Evolutionary conservation across 139 green algal genomes (phyloP).

Genomic region (Chlamydomonas asymmetrica): DNA sequence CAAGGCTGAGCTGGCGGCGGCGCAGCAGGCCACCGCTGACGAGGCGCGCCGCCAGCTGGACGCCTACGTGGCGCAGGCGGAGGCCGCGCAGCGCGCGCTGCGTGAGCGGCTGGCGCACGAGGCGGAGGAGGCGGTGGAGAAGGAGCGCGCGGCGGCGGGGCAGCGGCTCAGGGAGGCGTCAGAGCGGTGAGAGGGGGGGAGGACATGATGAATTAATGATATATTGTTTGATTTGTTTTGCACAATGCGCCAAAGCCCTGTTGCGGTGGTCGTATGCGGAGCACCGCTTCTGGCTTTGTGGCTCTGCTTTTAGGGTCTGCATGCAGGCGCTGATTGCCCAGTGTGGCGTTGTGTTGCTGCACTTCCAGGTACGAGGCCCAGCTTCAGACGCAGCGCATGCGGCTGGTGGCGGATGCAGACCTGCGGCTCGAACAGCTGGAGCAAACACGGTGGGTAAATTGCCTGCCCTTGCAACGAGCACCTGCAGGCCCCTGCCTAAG

Average conservation of each 20-base stretch:
- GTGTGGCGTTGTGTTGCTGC: no score
- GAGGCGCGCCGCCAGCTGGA: constrained; percentile 41
- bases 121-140: constrained; percentile 53
- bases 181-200: no score
- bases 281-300: no score
- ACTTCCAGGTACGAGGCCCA: constrained; percentile 24
- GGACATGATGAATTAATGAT: no score
- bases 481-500: no score
- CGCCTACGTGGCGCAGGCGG: constrained; percentile 32
- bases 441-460: constrained; percentile 28
- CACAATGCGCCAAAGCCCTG: no score
- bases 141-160: constrained; percentile 38
- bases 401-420: constrained; percentile 49
- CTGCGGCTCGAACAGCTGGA: constrained; percentile 49
- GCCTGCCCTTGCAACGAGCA: no score
- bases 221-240: no score
- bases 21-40: constrained; percentile 38
- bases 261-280: no score
- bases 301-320: no score
- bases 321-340: no score
- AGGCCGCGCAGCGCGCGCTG: constrained; percentile 30
- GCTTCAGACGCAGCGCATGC: constrained; percentile 46
- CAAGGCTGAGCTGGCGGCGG: constrained; percentile 46
- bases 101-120: constrained; percentile 16
- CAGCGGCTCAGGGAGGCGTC: constrained; percentile 45